A percentile compares a stretch with the other conserved stretches of the same genome.
These are phyloP conservation scores for Annulohypoxylon moriforme DNA, from an alignment of 495 filamentous ascomycete species.

Conservation along the genomic window DNA sequence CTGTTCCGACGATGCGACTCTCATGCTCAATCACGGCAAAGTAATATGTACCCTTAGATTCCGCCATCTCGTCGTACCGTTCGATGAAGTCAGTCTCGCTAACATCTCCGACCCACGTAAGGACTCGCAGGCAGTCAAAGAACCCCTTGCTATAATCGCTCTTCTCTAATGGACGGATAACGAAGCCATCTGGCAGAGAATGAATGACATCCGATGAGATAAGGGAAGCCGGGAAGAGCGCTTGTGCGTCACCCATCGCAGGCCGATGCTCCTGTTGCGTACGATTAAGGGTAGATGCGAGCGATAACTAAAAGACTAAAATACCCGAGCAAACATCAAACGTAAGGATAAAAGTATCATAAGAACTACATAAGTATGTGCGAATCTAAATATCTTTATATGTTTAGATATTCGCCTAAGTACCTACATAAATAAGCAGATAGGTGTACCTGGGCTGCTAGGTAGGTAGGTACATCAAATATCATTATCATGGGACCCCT, in stretches of 20 bases:
- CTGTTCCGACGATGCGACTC: slow-evolving; percentile 78
- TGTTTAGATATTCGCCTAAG: no score
- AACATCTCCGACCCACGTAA: slow-evolving; percentile 86
- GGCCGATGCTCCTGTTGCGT: neutral
- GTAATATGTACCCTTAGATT: slow-evolving; percentile 77
- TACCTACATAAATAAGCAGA: no score
- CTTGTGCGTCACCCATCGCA: slow-evolving; percentile 39
- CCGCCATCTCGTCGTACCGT: slow-evolving; percentile 83
- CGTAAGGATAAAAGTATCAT: no score
- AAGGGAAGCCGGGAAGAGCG: slow-evolving; percentile 75
- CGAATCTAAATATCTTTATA: neutral
- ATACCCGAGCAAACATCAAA: no score
- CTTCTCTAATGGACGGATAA: slow-evolving; percentile 76
- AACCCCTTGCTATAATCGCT: slow-evolving; percentile 77
- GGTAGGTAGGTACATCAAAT: no score
- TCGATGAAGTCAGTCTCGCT: slow-evolving; percentile 71
- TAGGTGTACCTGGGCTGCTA: no score
- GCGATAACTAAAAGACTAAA: neutral
- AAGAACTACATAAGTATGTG: neutral
- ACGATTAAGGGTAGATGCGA: neutral
- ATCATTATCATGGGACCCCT: no score
- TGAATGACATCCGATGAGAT: slow-evolving; percentile 73
- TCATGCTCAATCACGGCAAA: slow-evolving; percentile 76
- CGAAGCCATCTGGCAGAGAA: slow-evolving; percentile 76
- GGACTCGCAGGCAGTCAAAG: slow-evolving; percentile 81